phyloP scores from a whole-genome alignment of 352 stramenopile species.

The Pythium oligandrum region DNA sequence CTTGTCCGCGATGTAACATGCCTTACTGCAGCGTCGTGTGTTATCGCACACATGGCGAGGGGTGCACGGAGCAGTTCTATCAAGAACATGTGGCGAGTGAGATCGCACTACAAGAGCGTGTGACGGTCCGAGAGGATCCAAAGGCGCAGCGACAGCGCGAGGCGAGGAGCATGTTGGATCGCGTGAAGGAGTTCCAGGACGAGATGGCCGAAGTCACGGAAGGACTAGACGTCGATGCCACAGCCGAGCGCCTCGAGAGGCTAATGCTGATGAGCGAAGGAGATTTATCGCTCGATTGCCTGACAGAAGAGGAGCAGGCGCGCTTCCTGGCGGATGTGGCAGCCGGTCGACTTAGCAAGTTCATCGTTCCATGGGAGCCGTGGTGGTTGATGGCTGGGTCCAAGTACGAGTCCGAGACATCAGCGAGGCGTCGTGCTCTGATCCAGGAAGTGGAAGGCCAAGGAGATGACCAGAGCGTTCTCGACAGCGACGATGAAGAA shows the following conservation, averaged over 20 bases:
- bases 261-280: conserved; percentile 42
- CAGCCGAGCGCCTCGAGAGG: conserved; percentile 34
- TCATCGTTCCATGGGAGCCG: conserved; percentile 59
- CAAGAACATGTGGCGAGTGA: conserved; percentile 58
- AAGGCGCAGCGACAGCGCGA: conserved; percentile 23
- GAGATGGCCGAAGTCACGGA: conserved; percentile 5
- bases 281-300: conserved; percentile 51
- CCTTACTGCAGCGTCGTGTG: conserved; percentile 77
- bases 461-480: neutral
- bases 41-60: conserved; percentile 64
- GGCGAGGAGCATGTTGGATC: conserved; percentile 42
- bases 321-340: conserved; percentile 63
- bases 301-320: conserved; percentile 51
- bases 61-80: conserved; percentile 79
- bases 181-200: conserved; percentile 57
- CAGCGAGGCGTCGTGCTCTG: conserved; percentile 26
- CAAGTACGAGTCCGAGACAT: conserved; percentile 54
- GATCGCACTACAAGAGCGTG: conserved; percentile 33
- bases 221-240: conserved; percentile 17
- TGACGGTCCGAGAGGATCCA: conserved; percentile 18
- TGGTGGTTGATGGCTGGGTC: conserved; percentile 55
- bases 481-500: conserved; percentile 9
- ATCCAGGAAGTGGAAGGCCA: conserved; percentile 34
- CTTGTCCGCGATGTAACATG: conserved; percentile 75
- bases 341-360: conserved; percentile 55